Base-by-base conservation (phyloP, 2,329 filamentous ascomycete genomes). In the Dactylellina haptotyla region DNA sequence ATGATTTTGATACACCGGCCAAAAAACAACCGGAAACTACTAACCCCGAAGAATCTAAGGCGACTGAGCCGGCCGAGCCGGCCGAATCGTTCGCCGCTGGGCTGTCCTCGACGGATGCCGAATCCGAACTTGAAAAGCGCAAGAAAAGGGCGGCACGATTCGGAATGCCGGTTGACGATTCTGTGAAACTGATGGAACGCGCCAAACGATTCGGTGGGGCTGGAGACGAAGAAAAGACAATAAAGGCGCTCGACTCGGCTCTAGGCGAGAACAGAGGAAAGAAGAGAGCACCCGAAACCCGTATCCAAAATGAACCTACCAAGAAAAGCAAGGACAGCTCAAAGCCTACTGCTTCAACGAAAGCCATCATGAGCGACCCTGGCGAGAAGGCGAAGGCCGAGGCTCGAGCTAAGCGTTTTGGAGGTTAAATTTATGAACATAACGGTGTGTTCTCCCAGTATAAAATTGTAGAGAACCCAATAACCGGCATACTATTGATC, bases 41-140 rank as follows among this genome's bases (percentile, higher is more conserved):
- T 16, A 62, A 72, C 25, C 20, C 45, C 23, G 25, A 48, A 10
- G 48, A 53, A 45, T 6, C 25, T 28, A 56, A 39, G 32, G 26
- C 58, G 23, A 23, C 56, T 16, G 34, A 67, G 20, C 46, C 51
- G 16, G 39, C 43, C 18, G 69, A 74, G 18, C 56, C 62, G 0
- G 62, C 43, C 1, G 62, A 74, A 28, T 57, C 54, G 1, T 66
- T 67, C 32, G 39, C 50, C 9, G 70, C 61, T 3, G 70, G 63
- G 3, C n/a, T 67, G 6, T 18, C 56, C 16, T 28, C 62, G n/a
- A 74, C 61, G 14, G 41, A 66, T 53, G 43, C 62, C 28, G 62
- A 74, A 25, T 67, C 70, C 5, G 73, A 75, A 41, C 67, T 75
- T 18, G 73, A 75, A 23, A 75, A 73, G 30, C 66, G 73, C n/a